These are phyloP conservation scores for Lactarius hengduanensis DNA, from an alignment of 768 basidiomycete species.

Conservation along the genomic window DNA sequence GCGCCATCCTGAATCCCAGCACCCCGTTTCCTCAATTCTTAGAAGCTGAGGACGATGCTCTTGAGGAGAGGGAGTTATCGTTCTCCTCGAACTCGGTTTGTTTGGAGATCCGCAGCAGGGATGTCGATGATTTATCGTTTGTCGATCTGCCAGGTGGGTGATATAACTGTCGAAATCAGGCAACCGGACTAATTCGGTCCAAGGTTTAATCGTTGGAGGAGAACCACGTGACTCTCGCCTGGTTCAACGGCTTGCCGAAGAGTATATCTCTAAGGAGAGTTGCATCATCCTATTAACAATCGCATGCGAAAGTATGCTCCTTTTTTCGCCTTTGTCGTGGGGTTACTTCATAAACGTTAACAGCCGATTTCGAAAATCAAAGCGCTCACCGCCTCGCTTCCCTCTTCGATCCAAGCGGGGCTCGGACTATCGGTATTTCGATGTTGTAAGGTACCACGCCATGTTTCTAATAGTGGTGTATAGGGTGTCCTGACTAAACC, in stretches of 20 bases:
- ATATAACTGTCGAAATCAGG: neutral
- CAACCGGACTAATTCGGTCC: too few species aligned
- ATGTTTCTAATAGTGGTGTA: neutral
- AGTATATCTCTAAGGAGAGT: slow-evolving; percentile 60
- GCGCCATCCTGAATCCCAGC: slow-evolving; percentile 63
- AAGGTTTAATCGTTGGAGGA: slow-evolving; percentile 57
- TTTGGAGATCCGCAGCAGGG: slow-evolving; percentile 38
- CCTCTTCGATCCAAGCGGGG: slow-evolving; percentile 56
- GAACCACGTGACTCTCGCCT: slow-evolving; percentile 52
- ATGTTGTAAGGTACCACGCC: neutral
- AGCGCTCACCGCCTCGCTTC: slow-evolving; percentile 66
- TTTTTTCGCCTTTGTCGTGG: neutral
- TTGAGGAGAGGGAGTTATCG: slow-evolving; percentile 27
- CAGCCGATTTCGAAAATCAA: slow-evolving; percentile 81
- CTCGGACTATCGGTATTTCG: slow-evolving; percentile 63
- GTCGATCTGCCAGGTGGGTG: slow-evolving; percentile 42
- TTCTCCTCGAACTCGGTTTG: slow-evolving; percentile 42
- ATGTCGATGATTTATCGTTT: slow-evolving; percentile 43
- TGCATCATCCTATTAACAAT: slow-evolving; percentile 62
- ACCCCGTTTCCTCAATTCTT: slow-evolving; percentile 39
- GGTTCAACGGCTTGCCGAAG: slow-evolving; percentile 53
- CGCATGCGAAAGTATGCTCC: slow-evolving; percentile 60
- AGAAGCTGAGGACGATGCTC: slow-evolving; percentile 37
- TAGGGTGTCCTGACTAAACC: slow-evolving; percentile 27
- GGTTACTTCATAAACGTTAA: neutral